A percentile compares a stretch with the other conserved stretches of the same genome.
phyloP scores from a whole-genome alignment of 768 basidiomycete genomes.

The Podaxis sp. region DNA sequence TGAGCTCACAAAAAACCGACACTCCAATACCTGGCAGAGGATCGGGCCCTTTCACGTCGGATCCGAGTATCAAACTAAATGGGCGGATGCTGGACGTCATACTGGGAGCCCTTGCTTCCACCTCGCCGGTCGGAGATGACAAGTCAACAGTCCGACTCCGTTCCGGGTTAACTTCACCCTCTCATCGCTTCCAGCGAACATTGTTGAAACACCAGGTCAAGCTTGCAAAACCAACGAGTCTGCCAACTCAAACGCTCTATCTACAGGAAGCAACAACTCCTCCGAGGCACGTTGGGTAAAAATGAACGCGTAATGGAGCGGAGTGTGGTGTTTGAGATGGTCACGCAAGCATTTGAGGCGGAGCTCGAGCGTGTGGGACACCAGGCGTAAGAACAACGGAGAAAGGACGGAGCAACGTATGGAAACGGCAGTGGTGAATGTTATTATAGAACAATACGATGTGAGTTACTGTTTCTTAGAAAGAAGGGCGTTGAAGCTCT shows the following conservation, averaged over 20 bases:
- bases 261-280: neutral
- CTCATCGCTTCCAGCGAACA: neutral
- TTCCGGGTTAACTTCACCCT: neutral
- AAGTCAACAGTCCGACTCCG: conserved; percentile 5
- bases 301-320: neutral
- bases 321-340: neutral
- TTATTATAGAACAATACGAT: neutral
- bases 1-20: neutral
- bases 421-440: neutral
- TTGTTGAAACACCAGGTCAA: neutral
- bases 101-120: conserved; percentile 1
- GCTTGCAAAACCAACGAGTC: neutral
- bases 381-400: neutral
- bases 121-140: neutral
- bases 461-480: conserved; percentile 1
- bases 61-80: conserved; percentile 10
- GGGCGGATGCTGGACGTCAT: conserved; percentile 4
- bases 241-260: neutral
- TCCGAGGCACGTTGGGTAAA: neutral
- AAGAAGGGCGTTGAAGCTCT: conserved; percentile 2
- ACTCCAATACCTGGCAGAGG: conserved; percentile 1
- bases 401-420: neutral
- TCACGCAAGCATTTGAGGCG: neutral
- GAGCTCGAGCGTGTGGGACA: neutral
- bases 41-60: conserved; percentile 3